Evolutionary conservation across 83 land plant species (phyloP), one percentile per base, ranked within the genome.

Genomic region (Diphasiastrum complanatum): DNA sequence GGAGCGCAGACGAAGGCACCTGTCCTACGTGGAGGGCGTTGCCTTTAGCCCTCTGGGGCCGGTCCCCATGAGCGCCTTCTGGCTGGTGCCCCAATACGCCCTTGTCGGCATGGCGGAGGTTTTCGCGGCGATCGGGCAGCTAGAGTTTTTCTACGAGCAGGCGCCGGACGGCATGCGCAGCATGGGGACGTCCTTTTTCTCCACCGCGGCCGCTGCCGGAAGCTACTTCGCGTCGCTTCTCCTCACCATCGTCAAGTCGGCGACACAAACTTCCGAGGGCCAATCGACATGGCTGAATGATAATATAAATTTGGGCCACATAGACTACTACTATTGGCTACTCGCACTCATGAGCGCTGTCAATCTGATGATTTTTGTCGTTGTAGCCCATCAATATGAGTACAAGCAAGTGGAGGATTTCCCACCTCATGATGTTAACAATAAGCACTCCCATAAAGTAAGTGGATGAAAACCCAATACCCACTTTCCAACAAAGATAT

Each of bases 71-170:
- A 78, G 76, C 38, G 73, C 83, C 52, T 60, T 86, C 20, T 86
- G 91, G 91, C 84, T 77, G 64, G 70, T 78, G 23, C 87, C 87
- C 0, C 87, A 86, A 55, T 81, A 77, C 51, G 47, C 74, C 35
- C 34, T 83, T 27, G 6, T 81, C 8, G 84, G 87, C 3, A 71
- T 68, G 2, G 37, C 81, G 4, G 79, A 81, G 60, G 56, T 78
- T 16, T 81, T 81, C 58, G 65, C 67, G 12, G 77, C 68, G 18
- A 66, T 83, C 18, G 81, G 85, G 18, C 70, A 73, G 65, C 57
- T 81, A 24, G 80, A 83, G 64, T 82, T 85, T 58, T 85, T 85
- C 77, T 85, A 82, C 45, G 79, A 79, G 5, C 82, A 80, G 52
- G 64, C 87, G 4, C 87, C 87, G 22, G 82, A 81, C 57, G 76